These are phyloP conservation scores for Hansenula lynferdii DNA, from an alignment of 1,139 yeast genomes.

Conservation along the genomic window DNA sequence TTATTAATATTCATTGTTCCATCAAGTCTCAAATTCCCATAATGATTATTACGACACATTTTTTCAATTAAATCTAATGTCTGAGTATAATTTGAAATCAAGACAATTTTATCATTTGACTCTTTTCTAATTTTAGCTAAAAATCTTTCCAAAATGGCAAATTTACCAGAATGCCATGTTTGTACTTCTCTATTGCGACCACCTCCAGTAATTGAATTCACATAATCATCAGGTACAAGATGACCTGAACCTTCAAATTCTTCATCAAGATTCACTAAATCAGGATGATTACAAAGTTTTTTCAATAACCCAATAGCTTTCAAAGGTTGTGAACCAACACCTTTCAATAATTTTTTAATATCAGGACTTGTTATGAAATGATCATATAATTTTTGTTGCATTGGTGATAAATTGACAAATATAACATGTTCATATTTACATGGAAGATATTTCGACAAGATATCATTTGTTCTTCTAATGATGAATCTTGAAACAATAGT, in stretches of 20 bases:
- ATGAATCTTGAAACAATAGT: conserved; percentile 82
- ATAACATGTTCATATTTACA: conserved; percentile 95
- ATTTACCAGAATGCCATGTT: conserved; percentile 53
- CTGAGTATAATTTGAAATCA: conserved; percentile 91
- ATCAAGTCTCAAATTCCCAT: conserved; percentile 81
- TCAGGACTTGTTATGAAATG: conserved; percentile 82
- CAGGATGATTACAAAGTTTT: conserved; percentile 93
- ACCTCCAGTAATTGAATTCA: conserved; percentile 32
- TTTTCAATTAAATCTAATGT: conserved; percentile 87
- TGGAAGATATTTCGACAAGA: conserved; percentile 87
- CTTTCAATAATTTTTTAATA: conserved; percentile 60
- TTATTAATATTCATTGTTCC: conserved; percentile 92
- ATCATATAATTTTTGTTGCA: conserved; percentile 68
- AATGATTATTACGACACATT: conserved; percentile 70
- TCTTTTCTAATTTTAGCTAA: conserved; percentile 68
- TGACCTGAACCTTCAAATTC: conserved; percentile 68
- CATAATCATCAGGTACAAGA: conserved; percentile 73
- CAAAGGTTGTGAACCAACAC: conserved; percentile 76
- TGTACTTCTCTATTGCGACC: conserved; percentile 60
- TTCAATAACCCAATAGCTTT: conserved; percentile 87
- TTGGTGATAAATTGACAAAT: conserved; percentile 76
- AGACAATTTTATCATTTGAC: conserved; percentile 90
- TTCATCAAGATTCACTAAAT: conserved; percentile 66
- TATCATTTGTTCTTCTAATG: conserved; percentile 93
- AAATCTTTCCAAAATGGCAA: conserved; percentile 61